Conservation (phyloP, 345 rosid species). For the Gossypium raimondii region DNA sequence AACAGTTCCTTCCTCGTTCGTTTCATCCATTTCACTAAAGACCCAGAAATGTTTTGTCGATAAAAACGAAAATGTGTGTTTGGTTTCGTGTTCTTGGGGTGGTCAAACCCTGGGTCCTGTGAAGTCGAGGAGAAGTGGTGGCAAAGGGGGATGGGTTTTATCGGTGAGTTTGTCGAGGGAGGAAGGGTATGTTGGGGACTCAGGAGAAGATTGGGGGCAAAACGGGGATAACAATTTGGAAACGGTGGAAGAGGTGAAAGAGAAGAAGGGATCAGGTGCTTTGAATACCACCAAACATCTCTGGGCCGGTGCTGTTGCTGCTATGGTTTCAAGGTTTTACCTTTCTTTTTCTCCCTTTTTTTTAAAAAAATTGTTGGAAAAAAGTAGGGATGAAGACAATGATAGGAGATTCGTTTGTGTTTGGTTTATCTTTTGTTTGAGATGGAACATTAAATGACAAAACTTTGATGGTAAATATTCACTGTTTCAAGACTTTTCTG, state of each 20-base stretch:
- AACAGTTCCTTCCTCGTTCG: slow-evolving; percentile 38
- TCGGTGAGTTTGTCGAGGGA: slow-evolving; percentile 65
- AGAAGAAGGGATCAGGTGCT: slow-evolving; percentile 39
- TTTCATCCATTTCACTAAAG: slow-evolving; percentile 28
- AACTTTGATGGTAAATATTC: background rate
- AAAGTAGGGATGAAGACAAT: too few species aligned
- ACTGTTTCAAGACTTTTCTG: background rate
- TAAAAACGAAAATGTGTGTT: slow-evolving; percentile 3
- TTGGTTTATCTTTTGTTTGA: too few species aligned
- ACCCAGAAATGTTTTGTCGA: background rate
- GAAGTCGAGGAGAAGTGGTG: slow-evolving; percentile 22
- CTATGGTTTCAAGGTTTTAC: slow-evolving; percentile 77
- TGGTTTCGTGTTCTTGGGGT: slow-evolving; percentile 20
- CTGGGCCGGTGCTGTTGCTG: slow-evolving; percentile 87
- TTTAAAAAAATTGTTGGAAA: too few species aligned
- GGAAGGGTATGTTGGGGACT: slow-evolving; percentile 46
- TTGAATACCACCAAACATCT: slow-evolving; percentile 79
- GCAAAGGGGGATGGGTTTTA: slow-evolving; percentile 35
- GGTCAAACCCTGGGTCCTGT: slow-evolving; percentile 30
- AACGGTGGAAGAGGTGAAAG: slow-evolving; percentile 23
- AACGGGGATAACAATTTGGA: slow-evolving; percentile 28
- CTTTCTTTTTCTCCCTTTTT: background rate
- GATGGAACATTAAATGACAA: background rate
- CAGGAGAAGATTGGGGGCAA: slow-evolving; percentile 31
- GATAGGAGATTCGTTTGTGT: too few species aligned